Evolutionary conservation across 164 flowering plant species (phyloP).

Genomic region (Aristolochia californica): DNA sequence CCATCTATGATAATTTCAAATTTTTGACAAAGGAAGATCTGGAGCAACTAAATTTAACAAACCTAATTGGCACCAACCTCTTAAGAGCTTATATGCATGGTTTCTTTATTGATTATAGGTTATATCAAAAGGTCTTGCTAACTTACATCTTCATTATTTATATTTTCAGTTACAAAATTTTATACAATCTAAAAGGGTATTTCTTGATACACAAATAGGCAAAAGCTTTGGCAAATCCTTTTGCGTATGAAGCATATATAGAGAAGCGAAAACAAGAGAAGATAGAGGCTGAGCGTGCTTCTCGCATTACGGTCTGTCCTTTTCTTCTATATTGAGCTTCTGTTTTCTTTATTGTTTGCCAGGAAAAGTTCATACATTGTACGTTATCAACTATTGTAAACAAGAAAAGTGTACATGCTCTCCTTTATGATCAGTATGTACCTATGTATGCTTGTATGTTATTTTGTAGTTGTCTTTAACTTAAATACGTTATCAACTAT

Average conservation of each 20-base stretch:
- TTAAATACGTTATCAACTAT: no score
- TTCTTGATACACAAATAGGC: slow-evolving; percentile 27
- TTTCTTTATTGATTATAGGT: slow-evolving; percentile 55
- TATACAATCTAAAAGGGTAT: neutral
- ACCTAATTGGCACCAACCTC: slow-evolving; percentile 68
- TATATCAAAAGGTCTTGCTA: slow-evolving; percentile 60
- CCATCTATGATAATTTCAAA: slow-evolving; percentile 74
- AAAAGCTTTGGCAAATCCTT: slow-evolving; percentile 51
- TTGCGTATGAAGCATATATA: slow-evolving; percentile 54
- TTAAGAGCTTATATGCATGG: slow-evolving; percentile 92
- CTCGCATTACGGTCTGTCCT: slow-evolving; percentile 65
- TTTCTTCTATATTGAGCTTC: neutral
- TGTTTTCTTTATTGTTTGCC: neutral
- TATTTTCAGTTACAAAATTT: neutral
- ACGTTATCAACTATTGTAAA: no score
- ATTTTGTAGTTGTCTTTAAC: no score
- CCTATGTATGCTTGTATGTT: no score
- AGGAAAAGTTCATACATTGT: no score
- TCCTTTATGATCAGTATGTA: no score
- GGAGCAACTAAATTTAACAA: slow-evolving; percentile 50
- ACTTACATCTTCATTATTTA: neutral
- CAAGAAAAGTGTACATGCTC: no score
- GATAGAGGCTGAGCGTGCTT: slow-evolving; percentile 48
- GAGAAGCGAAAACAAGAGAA: slow-evolving; percentile 63
- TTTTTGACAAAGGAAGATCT: slow-evolving; percentile 85